phyloP scores from a whole-genome alignment of 2,329 filamentous ascomycete species.

The Ilyonectria mors-panacis region DNA sequence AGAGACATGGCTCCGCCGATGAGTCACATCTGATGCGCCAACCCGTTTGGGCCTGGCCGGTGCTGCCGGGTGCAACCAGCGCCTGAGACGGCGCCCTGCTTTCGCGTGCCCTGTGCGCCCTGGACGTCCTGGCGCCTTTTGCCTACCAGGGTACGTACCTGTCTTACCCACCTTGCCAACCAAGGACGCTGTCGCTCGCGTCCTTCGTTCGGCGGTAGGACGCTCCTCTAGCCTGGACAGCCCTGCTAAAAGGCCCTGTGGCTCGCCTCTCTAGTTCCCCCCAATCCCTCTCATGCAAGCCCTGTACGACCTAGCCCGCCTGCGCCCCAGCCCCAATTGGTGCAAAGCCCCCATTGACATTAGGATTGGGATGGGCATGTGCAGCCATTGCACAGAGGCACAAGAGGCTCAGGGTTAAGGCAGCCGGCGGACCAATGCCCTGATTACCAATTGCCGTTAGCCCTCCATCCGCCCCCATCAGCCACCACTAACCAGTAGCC shows the following conservation, averaged over 20 bases:
- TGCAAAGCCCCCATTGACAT: slow-evolving; percentile 33
- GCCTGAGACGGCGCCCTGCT: slow-evolving; percentile 43
- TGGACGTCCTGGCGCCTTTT: not conserved
- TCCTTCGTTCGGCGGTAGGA: not conserved
- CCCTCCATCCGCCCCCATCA: slow-evolving; percentile 5
- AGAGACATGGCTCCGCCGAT: slow-evolving; percentile 50
- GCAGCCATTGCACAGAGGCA: slow-evolving; percentile 1
- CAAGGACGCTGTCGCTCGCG: not conserved
- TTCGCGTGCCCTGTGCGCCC: slow-evolving; percentile 14
- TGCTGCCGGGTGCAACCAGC: slow-evolving; percentile 36
- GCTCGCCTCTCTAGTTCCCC: slow-evolving; percentile 10
- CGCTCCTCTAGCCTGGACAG: slow-evolving; percentile 10
- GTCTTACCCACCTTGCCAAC: not conserved
- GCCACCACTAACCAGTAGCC: slow-evolving; percentile 36
- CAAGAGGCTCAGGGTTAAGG: slow-evolving; percentile 26
- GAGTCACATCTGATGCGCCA: slow-evolving; percentile 54
- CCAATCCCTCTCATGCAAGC: slow-evolving; percentile 5
- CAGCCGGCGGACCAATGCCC: slow-evolving; percentile 36
- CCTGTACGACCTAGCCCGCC: slow-evolving; percentile 30
- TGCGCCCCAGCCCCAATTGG: slow-evolving; percentile 37
- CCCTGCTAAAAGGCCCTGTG: slow-evolving; percentile 19
- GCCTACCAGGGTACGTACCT: not conserved
- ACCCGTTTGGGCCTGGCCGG: slow-evolving; percentile 50
- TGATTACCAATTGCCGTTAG: slow-evolving; percentile 37
- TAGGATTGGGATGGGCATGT: slow-evolving; percentile 24